Evolutionary conservation across 768 basidiomycete genomes (phyloP), one percentile per base, ranked within the genome.

Genomic region (Rhodotorula babjevae): DNA sequence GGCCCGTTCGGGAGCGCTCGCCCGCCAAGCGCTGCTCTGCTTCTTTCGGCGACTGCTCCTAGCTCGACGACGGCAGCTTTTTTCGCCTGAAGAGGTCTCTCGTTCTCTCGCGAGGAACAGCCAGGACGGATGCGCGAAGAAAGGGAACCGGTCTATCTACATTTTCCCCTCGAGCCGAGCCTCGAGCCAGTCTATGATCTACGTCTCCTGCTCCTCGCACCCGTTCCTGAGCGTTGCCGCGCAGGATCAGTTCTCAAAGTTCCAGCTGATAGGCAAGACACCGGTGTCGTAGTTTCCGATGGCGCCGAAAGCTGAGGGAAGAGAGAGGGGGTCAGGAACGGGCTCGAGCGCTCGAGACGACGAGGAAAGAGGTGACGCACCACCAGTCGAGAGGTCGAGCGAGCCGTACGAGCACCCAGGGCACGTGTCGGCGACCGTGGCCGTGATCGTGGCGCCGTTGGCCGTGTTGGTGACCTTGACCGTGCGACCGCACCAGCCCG

Each of bases 401-500:
- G 23, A 46, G 25, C n/a, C 27, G 44, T 29, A n/a, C 5, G 12
- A 27, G 29, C 60, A 61, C 6, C 60, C 60, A 8, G 60, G 60
- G 40, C 42, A 72, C 18, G 69, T 73, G 66, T 74, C 77, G 31
- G 66, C 68, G 23, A 78, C 75, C 19, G 6, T 60, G 21, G 72
- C 77, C 25, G 63, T 64, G 63, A 72, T 59, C 33, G 46, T 63
- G n/a, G 61, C 61, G 57, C 77, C 77, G 64, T 59, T 76, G 31
- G 57, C 63, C 21, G 61, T 57, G 68, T 74, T 76, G 44, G 23
- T 63, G 67, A 78, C 68, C 36, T 52, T 42, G 31, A 77, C 69
- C 18, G 36, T 40, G 53, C 63, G 40, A 61, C 77, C 77, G 65
- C 77, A 78, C 11, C 21, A 14, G 8, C 74, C 71, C 11, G 40